phyloP scores from a whole-genome alignment of 768 basidiomycete species.

The Lactarius sp. region DNA sequence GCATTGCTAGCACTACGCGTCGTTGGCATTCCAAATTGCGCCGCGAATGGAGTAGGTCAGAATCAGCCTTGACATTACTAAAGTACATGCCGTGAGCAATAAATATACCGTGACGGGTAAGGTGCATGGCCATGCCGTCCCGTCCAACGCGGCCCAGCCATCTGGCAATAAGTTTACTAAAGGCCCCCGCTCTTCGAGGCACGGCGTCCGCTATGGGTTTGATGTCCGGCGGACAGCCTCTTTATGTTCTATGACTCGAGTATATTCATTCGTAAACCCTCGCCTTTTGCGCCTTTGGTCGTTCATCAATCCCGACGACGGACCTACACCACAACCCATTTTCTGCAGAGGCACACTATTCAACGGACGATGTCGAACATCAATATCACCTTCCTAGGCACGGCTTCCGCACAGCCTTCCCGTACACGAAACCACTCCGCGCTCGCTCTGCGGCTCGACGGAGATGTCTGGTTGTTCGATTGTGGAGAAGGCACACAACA shows the following conservation, averaged over 20 bases:
- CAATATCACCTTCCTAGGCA: constrained; percentile 72
- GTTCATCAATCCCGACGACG: not conserved
- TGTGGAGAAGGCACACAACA: constrained; percentile 84
- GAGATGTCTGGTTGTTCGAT: constrained; percentile 80
- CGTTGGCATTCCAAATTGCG: constrained; percentile 5
- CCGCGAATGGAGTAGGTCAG: not conserved
- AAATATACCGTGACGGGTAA: not conserved
- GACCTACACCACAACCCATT: not conserved
- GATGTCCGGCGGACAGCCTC: too few species aligned
- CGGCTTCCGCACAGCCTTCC: constrained; percentile 77
- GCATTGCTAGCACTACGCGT: constrained; percentile 16
- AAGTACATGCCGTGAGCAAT: not conserved
- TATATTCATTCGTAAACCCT: not conserved
- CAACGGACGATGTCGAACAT: constrained; percentile 29
- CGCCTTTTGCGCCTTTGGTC: not conserved
- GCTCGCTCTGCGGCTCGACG: constrained; percentile 57
- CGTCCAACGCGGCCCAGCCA: too few species aligned
- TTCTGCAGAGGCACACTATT: not conserved
- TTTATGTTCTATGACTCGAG: not conserved
- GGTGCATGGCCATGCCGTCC: too few species aligned
- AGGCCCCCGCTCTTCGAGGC: too few species aligned
- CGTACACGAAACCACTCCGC: constrained; percentile 75
- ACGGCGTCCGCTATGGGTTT: too few species aligned
- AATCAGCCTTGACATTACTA: not conserved
- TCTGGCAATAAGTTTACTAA: too few species aligned